A percentile compares a stretch with the other conserved stretches of the same genome.
Conservation (phyloP, 2,329 filamentous ascomycete genomes). For the Ophiocordyceps camponoti-saundersi region DNA sequence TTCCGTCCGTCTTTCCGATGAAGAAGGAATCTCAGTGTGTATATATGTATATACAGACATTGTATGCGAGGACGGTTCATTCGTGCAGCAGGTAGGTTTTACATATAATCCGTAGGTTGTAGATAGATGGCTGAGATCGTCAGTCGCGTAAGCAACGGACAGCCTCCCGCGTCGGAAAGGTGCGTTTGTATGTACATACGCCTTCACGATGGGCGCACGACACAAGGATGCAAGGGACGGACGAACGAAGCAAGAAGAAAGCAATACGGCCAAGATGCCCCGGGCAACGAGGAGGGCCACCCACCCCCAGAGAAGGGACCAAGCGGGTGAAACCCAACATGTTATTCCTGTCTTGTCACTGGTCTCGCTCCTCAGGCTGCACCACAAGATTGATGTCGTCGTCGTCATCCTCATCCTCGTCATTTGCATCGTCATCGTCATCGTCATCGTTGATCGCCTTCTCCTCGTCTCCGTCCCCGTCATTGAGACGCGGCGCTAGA, state of each 20-base stretch:
- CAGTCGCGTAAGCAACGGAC: too few species aligned
- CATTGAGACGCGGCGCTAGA: too few species aligned
- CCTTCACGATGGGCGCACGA: too few species aligned
- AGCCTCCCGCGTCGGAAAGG: too few species aligned
- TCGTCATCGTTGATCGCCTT: background rate
- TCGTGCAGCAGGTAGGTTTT: too few species aligned
- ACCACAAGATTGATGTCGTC: background rate
- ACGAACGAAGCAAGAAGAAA: background rate
- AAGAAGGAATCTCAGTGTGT: too few species aligned
- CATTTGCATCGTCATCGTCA: background rate
- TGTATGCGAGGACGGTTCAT: too few species aligned
- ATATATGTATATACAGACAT: too few species aligned
- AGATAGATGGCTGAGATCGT: too few species aligned
- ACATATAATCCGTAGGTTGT: too few species aligned
- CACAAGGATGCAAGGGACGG: background rate
- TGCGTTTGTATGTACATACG: too few species aligned
- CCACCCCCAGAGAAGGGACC: too few species aligned
- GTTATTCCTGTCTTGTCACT: background rate
- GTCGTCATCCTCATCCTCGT: background rate
- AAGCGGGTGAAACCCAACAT: background rate
- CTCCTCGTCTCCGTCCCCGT: conserved; percentile 4
- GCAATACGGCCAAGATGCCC: background rate
- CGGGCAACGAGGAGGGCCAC: background rate
- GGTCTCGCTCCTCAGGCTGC: background rate
- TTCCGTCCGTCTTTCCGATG: background rate